Conservation (phyloP, 1,139 yeast species). For the Wickerhamomyces sp. region DNA sequence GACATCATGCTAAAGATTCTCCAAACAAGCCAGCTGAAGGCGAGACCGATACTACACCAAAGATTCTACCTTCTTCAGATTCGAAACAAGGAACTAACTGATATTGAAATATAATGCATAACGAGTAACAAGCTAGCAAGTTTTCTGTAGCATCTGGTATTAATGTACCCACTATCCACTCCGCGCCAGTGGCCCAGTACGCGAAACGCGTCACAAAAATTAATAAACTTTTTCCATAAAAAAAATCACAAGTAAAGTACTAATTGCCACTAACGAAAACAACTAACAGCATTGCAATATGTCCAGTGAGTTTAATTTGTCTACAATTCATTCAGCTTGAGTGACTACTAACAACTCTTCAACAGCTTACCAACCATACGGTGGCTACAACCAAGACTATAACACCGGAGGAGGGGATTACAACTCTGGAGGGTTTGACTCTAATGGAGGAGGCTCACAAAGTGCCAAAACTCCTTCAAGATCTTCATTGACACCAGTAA, state of each 20-base stretch:
- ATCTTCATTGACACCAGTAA: slow-evolving; percentile 65
- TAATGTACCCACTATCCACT: too few species aligned
- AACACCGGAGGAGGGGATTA: slow-evolving; percentile 11
- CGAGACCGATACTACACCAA: slow-evolving; percentile 6
- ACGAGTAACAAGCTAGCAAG: background rate
- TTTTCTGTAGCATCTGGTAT: background rate
- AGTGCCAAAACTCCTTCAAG: slow-evolving; percentile 20
- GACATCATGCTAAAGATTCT: slow-evolving; percentile 63
- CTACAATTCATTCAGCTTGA: background rate
- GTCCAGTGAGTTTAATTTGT: slow-evolving; percentile 3
- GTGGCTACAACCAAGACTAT: slow-evolving; percentile 16
- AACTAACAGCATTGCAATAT: background rate
- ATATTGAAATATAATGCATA: background rate
- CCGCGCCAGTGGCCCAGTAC: background rate
- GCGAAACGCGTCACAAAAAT: slow-evolving; percentile 1
- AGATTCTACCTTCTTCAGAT: slow-evolving; percentile 4
- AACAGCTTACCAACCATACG: slow-evolving; percentile 23
- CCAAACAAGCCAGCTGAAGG: slow-evolving; percentile 32
- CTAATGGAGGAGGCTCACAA: slow-evolving; percentile 16
- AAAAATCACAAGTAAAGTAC: background rate
- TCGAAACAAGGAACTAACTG: background rate
- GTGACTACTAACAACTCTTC: background rate
- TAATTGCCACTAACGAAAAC: background rate
- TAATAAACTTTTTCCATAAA: background rate
- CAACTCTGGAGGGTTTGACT: slow-evolving; percentile 26